Conservation (phyloP, 106 monocot genomes). For the Dioscorea alata region DNA sequence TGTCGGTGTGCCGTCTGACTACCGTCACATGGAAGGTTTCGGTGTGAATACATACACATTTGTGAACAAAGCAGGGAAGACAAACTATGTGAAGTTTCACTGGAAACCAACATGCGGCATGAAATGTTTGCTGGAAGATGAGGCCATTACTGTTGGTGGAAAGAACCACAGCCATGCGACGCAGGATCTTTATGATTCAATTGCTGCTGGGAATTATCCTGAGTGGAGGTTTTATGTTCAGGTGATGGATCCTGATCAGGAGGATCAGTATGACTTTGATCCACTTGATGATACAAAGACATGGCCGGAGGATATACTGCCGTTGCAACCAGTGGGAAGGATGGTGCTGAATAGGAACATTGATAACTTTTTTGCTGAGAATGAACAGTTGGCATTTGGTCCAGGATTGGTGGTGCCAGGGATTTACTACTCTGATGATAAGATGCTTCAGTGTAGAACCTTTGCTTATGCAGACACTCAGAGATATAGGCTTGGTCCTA, state of each 20-base stretch:
- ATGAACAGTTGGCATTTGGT: constrained; percentile 85
- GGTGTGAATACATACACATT: constrained; percentile 91
- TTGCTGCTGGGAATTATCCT: constrained; percentile 67
- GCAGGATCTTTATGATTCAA: constrained; percentile 85
- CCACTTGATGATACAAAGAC: constrained; percentile 92
- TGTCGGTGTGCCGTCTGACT: constrained; percentile 69
- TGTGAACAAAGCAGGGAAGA: constrained; percentile 55
- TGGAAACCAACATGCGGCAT: constrained; percentile 85
- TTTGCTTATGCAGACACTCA: constrained; percentile 83
- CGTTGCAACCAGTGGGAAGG: constrained; percentile 69
- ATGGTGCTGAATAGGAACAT: constrained; percentile 78
- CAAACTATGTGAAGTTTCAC: constrained; percentile 74
- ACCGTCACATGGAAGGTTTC: constrained; percentile 91
- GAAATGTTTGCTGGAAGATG: constrained; percentile 52
- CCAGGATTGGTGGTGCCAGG: constrained; percentile 74
- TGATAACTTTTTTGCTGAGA: constrained; percentile 84
- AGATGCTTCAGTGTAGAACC: constrained; percentile 77
- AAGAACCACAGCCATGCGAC: constrained; percentile 85
- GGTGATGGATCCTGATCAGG: constrained; percentile 15
- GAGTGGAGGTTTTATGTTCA: constrained; percentile 90
- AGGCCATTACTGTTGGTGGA: constrained; percentile 53
- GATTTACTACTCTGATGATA: constrained; percentile 85
- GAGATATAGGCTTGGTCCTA: constrained; percentile 76
- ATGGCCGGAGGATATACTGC: constrained; percentile 84
- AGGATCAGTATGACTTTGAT: constrained; percentile 70